These are phyloP conservation scores for Achaetomiella virescens DNA, from an alignment of 495 filamentous ascomycete genomes.

Conservation along the genomic window DNA sequence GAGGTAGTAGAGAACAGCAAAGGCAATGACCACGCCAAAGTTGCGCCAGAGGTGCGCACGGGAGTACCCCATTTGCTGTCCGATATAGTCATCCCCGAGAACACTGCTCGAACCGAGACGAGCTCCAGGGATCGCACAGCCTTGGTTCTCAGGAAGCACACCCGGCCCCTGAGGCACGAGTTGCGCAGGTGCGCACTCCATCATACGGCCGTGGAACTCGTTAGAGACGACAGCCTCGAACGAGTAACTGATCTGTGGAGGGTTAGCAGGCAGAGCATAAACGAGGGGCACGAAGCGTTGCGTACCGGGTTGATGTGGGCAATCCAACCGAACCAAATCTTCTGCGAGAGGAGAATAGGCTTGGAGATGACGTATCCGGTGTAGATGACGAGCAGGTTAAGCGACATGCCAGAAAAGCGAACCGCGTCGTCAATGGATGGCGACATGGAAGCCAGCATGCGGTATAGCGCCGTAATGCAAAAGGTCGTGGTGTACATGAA, in stretches of 20 bases:
- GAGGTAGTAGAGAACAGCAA: slow-evolving; percentile 62
- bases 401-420: slow-evolving; percentile 45
- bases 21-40: slow-evolving; percentile 68
- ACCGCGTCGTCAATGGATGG: slow-evolving; percentile 57
- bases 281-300: no score
- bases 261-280: not conserved
- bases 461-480: slow-evolving; percentile 56
- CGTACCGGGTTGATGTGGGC: slow-evolving; percentile 65
- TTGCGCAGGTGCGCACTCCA: slow-evolving; percentile 41
- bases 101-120: slow-evolving; percentile 46
- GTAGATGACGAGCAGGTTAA: slow-evolving; percentile 69
- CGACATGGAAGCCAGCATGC: slow-evolving; percentile 61
- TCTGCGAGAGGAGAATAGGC: slow-evolving; percentile 49
- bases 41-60: slow-evolving; percentile 71
- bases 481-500: slow-evolving; percentile 58
- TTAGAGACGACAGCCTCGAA: slow-evolving; percentile 66
- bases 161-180: slow-evolving; percentile 57
- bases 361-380: slow-evolving; percentile 69
- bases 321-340: slow-evolving; percentile 74
- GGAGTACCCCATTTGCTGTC: slow-evolving; percentile 50
- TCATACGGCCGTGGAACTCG: slow-evolving; percentile 56
- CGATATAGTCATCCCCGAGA: slow-evolving; percentile 55
- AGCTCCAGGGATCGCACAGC: slow-evolving; percentile 55
- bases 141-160: slow-evolving; percentile 46
- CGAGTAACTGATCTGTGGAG: slow-evolving; percentile 47